Conservation (phyloP, 2,329 filamentous ascomycete genomes). For the Alternaria consortialis region DNA sequence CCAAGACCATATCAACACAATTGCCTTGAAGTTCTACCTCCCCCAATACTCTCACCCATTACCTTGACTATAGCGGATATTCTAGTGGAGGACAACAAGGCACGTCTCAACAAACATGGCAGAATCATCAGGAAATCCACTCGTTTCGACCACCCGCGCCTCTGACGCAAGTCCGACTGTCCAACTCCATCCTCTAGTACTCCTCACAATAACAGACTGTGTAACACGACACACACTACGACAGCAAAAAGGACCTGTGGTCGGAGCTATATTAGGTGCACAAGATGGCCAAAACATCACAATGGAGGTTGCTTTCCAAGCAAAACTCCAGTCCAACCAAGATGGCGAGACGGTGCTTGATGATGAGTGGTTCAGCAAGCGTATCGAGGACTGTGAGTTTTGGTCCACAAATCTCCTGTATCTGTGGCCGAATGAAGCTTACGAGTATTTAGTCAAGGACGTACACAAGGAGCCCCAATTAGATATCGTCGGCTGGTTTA, state of each 20-base stretch:
- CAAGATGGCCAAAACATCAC: conserved; percentile 91
- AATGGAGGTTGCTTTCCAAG: conserved; percentile 92
- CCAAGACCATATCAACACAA: conserved; percentile 11
- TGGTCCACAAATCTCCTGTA: not conserved
- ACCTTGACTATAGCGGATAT: not conserved
- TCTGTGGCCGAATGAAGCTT: conserved; percentile 2
- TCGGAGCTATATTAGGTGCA: conserved; percentile 89
- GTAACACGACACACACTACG: conserved; percentile 90
- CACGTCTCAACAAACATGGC: conserved; percentile 42
- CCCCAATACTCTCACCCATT: not conserved
- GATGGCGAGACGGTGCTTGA: conserved; percentile 71
- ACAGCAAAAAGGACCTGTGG: conserved; percentile 75
- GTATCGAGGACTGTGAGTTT: conserved; percentile 82
- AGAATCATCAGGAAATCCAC: conserved; percentile 50
- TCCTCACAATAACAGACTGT: conserved; percentile 96
- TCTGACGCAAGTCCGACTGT: conserved; percentile 80
- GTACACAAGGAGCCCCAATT: conserved; percentile 86
- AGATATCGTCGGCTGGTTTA: conserved; percentile 90
- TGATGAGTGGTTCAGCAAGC: conserved; percentile 74
- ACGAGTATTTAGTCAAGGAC: conserved; percentile 72
- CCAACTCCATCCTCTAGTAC: conserved; percentile 89
- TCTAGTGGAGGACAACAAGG: not conserved
- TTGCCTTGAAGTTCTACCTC: conserved; percentile 6
- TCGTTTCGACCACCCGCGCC: conserved; percentile 55
- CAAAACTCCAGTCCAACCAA: conserved; percentile 59